Evolutionary conservation across 768 basidiomycete genomes (phyloP), one percentile per base, ranked within the genome.

Genomic region (Sarcodon aspratus): DNA sequence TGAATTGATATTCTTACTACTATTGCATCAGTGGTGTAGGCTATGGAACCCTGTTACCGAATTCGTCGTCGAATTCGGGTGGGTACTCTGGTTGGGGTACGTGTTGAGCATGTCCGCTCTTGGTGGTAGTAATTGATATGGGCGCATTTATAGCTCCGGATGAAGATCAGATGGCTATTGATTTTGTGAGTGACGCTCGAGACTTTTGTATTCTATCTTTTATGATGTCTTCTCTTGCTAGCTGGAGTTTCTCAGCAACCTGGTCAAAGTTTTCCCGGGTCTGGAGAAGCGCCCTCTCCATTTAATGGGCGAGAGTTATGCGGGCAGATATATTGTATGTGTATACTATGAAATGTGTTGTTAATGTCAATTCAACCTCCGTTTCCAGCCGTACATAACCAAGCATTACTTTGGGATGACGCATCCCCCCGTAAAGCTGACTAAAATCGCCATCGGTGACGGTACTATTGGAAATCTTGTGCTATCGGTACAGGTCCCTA

Each of bases 371-470:
- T 3, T 27, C 5, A 5, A 27, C 21, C 21, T 27, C 21, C 2
- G 3, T 5, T 5, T 27, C 3, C 21, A 27, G 21, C 21, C 21
- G 21, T 27, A 86, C 59, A 87, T 88, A 57, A 66, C 79, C 53
- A 83, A 85, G 62, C 68, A 81, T 11, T 81, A 84, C 59, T 83
- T 88, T 55, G 69, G 68, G 40, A 70, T 76, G 65, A 51, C 68
- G 0, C 71, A 75, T 33, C 82, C 83, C 9, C 85, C 85, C 0
- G 80, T 87, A 31, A 78, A 75, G 8, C 69, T 87, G 32, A 67
- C 75, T 0, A 81, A 79, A 59, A 75, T 87, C 47, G 79, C 73
- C 10, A 84, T 89, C 43, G 85, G 85, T 11, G 79, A 87, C 61
- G 81, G 78, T 9, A 64, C 80, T 9, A 69, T 85, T 13, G 69